Evolutionary conservation across 78 protist genomes (phyloP).

Genomic region (Neovahlkampfia damariscottae): DNA sequence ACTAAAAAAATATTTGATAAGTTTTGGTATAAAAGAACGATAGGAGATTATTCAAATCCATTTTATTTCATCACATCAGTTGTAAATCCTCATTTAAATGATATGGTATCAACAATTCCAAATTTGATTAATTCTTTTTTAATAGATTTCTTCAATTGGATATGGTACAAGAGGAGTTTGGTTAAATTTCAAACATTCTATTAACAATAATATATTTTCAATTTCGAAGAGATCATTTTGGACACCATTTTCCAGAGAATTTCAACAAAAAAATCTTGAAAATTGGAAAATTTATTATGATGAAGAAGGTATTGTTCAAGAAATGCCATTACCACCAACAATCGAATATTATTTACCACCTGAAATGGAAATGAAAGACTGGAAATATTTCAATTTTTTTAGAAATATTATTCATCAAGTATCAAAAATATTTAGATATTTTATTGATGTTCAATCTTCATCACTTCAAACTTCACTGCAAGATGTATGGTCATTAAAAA

Average conservation of each 20-base stretch:
- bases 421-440: not conserved
- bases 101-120: too few species aligned
- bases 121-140: too few species aligned
- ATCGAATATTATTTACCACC: not conserved
- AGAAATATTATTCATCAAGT: not conserved
- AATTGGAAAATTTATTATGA: not conserved
- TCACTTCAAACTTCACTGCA: not conserved
- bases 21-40: too few species aligned
- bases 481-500: not conserved
- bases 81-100: too few species aligned
- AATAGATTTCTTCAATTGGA: too few species aligned
- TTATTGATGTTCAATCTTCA: not conserved
- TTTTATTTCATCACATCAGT: too few species aligned
- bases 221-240: too few species aligned
- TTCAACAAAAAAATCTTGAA: not conserved
- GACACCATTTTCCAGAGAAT: not conserved
- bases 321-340: not conserved
- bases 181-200: too few species aligned
- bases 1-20: too few species aligned
- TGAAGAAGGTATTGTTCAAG: not conserved
- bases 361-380: not conserved
- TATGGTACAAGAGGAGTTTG: too few species aligned
- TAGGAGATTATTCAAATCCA: too few species aligned
- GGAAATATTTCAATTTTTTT: not conserved
- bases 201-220: too few species aligned